These are phyloP conservation scores for Domatiomyces catenatus DNA, from an alignment of 2,329 filamentous ascomycete genomes.

Conservation along the genomic window DNA sequence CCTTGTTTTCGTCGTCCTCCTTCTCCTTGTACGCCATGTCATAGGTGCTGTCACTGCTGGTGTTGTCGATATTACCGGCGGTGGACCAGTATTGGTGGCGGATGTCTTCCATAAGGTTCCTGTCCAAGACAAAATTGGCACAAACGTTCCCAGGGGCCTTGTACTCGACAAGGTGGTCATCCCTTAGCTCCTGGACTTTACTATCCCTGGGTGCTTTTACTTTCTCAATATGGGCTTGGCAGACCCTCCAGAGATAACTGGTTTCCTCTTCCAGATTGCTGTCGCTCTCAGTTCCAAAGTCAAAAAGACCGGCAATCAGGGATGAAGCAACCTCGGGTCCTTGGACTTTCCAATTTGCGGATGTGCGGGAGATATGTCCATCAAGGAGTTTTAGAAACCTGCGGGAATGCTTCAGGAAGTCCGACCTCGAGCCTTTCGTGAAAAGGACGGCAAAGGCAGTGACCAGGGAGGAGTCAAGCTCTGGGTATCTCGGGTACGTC, in stretches of 20 bases:
- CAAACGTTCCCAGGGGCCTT: not conserved
- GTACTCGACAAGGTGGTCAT: not conserved
- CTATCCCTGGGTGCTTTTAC: conserved; percentile 1
- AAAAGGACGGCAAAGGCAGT: conserved; percentile 39
- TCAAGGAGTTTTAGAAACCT: conserved; percentile 33
- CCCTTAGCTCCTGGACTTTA: not conserved
- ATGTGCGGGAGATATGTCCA: conserved; percentile 32
- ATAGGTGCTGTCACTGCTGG: not conserved
- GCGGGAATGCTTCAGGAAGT: conserved; percentile 25
- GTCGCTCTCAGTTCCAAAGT: conserved; percentile 30
- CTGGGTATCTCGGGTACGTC: conserved; percentile 15
- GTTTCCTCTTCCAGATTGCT: conserved; percentile 15
- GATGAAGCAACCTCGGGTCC: conserved; percentile 40
- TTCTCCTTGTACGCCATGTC: not conserved
- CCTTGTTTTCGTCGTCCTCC: not conserved
- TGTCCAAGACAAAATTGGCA: not conserved
- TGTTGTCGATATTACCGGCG: not conserved
- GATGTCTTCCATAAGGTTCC: conserved; percentile 4
- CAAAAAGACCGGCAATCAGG: conserved; percentile 40
- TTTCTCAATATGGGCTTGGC: conserved; percentile 8
- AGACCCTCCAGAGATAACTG: conserved; percentile 20
- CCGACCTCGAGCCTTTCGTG: conserved; percentile 20
- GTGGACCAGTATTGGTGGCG: conserved; percentile 15
- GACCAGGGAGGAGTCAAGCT: conserved; percentile 36
- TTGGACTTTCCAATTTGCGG: conserved; percentile 36